These are phyloP conservation scores for Speleostelium caveatum DNA, from an alignment of 78 protist species.

Conservation along the genomic window DNA sequence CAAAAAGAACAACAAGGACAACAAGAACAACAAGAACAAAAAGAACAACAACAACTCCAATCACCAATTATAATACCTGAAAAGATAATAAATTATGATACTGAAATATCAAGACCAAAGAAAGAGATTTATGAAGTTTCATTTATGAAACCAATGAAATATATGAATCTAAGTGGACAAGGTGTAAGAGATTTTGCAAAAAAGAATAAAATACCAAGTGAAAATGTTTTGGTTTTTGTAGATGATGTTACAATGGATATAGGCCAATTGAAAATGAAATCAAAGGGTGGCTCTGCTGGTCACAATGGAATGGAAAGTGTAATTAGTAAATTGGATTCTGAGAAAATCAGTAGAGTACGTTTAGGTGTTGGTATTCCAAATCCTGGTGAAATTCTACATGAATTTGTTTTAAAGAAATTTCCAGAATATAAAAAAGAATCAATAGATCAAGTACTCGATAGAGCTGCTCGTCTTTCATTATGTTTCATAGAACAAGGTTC, in stretches of 20 bases:
- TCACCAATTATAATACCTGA: neutral
- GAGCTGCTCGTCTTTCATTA: constrained; percentile 8
- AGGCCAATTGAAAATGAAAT: constrained; percentile 13
- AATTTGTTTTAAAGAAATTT: constrained; percentile 20
- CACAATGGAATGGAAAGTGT: constrained; percentile 74
- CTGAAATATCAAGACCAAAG: constrained; percentile 1
- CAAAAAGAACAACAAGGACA: neutral
- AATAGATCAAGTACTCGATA: constrained; percentile 21
- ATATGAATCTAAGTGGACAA: constrained; percentile 60
- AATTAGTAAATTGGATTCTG: constrained; percentile 38
- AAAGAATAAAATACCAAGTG: constrained; percentile 38
- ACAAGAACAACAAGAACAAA: neutral
- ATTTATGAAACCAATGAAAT: constrained; percentile 44
- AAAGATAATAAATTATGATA: neutral
- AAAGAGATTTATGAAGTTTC: constrained; percentile 22
- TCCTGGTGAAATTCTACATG: constrained; percentile 7
- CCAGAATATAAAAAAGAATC: neutral
- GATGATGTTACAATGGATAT: constrained; percentile 34
- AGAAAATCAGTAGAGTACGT: constrained; percentile 6
- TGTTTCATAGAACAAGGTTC: constrained; percentile 60
- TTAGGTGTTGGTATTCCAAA: constrained; percentile 54
- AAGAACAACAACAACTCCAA: too few species aligned
- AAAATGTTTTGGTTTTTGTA: constrained; percentile 35
- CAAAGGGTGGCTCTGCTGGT: constrained; percentile 63
- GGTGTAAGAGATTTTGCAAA: constrained; percentile 3